phyloP scores from a whole-genome alignment of 495 filamentous ascomycete species.

The Filosporella fistucella region DNA sequence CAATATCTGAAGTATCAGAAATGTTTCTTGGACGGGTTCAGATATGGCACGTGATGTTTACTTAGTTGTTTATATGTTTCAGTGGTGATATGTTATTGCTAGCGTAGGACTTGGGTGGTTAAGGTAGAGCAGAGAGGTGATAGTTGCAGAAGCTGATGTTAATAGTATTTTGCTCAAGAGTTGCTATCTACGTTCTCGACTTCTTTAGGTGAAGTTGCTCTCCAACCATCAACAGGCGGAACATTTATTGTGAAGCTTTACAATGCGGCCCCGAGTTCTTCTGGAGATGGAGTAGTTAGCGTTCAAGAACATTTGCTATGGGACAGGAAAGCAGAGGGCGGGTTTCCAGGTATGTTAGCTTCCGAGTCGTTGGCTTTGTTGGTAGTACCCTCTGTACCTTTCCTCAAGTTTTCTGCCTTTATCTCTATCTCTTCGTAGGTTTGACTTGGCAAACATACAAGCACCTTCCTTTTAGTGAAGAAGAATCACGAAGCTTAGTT shows the following conservation, averaged over 20 bases:
- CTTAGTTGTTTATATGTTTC: too few species aligned
- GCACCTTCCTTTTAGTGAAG: too few species aligned
- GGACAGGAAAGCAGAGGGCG: constrained; percentile 85
- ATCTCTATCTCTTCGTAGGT: too few species aligned
- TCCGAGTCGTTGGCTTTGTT: constrained; percentile 1
- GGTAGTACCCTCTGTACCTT: too few species aligned
- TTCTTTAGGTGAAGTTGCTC: constrained; percentile 82
- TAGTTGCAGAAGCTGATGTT: too few species aligned
- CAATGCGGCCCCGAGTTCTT: constrained; percentile 23
- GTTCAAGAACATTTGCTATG: constrained; percentile 59
- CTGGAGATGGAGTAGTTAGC: constrained; percentile 20
- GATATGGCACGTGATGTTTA: too few species aligned
- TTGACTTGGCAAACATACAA: too few species aligned
- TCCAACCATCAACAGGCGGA: constrained; percentile 81
- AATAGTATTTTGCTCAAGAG: constrained; percentile 67
- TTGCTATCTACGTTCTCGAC: constrained; percentile 93
- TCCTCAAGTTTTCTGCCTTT: neutral
- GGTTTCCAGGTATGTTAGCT: constrained; percentile 72
- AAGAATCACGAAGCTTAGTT: too few species aligned
- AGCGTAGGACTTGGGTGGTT: too few species aligned
- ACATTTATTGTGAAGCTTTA: constrained; percentile 70
- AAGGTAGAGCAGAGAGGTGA: too few species aligned
- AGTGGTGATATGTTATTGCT: too few species aligned
- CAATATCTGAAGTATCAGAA: constrained; percentile 12
- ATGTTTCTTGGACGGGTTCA: constrained; percentile 6